Base-by-base conservation (phyloP, 495 filamentous ascomycete species). In the Talaromyces adpressus region DNA sequence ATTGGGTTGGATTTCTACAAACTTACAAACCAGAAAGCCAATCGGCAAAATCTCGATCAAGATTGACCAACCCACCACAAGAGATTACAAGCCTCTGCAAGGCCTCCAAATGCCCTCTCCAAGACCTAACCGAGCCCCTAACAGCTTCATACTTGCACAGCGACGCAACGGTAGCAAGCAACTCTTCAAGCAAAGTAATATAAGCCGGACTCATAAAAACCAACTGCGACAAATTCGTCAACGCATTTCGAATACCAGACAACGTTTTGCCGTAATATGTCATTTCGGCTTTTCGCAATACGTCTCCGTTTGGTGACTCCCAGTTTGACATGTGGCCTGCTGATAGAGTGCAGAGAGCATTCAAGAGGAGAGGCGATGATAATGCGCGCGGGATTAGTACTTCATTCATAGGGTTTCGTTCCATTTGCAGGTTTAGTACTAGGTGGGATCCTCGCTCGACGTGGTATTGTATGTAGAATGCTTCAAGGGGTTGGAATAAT, bases 111-210 rank as follows among this genome's bases (percentile, higher is more conserved):
- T 80, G 77, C 20, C 76, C 69, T 18, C 71, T 67, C 77, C 77
- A 80, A 51, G 78, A 77, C 47, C 75, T 75, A 3, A 80, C 73
- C 49, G 75, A 78, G 8, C 77, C 77, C 14, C 76, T 76, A 1
- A 78, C 72, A 41, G 78, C 71, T 53, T 80, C 77, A 49, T 79
- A 80, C 63, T 80, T 79, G 67, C 74, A 77, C 7, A 80, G 61
- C 20, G 79, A 67, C 18, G 74, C 76, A n/a, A 80, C 75, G 1
- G 77, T 70, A 20, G 79, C 64, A 64, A 80, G 70, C 6, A 71
- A 64, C 57, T 80, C 73, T 49, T 78, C 75, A 0, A 75, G 65
- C 1, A 76, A 64, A 0, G n/a, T 20, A 4, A 51, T 20, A 5
- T 67, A 64, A 1, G 64, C 68, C 12, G 70, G 52, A 45, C 29